Base-by-base conservation (phyloP, 306 rosid species). In the Cicer yamashitae region DNA sequence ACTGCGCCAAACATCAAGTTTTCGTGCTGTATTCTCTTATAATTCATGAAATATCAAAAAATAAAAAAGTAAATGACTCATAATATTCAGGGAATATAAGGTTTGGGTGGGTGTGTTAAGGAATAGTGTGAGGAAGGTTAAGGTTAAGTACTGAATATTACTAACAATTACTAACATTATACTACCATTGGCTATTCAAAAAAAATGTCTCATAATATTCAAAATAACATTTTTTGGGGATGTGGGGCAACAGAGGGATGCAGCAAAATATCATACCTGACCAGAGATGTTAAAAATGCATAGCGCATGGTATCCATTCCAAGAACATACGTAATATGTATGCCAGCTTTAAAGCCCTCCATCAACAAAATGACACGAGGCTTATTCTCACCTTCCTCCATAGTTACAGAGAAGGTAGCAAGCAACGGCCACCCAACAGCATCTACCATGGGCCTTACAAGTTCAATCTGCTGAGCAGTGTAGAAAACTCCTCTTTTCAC, bases 241-340 rank as follows among this genome's bases (percentile, higher is more conserved):
- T 17, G 40, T 47, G 51, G 46, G 7, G 39, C 15, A 62, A 25
- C 6, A 2, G 57, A 18, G 20, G 68, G 37, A 47, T 73, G 51
- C 59, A 25, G 59, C 37, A 77, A 67, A 75, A 18, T 71, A 50
- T 47, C 75, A 59, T 57, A 96, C 99, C 99, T 88, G 82, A 96
- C 90, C 64, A 96, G 89, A 83, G 99, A 96, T 75, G 99, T 96
- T 82, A 96, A 87, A 74, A 96, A 96, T 30, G 99, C 99, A 89
- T 96, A 96, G 67, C 99, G 93, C 99, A 96, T 96, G 74, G 99
- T 96, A 79, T 96, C 98, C 99, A 96, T 96, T 81, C 99, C 96
- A 63, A 96, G 99, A 76, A 89, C 94, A 81, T 79, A 81, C 0
- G 99, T 92, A 64, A 96, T 89, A 67, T 88, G 96, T 78, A 96